Evolutionary conservation across 495 filamentous ascomycete species (phyloP).

Genomic region (Penicillium silybi): DNA sequence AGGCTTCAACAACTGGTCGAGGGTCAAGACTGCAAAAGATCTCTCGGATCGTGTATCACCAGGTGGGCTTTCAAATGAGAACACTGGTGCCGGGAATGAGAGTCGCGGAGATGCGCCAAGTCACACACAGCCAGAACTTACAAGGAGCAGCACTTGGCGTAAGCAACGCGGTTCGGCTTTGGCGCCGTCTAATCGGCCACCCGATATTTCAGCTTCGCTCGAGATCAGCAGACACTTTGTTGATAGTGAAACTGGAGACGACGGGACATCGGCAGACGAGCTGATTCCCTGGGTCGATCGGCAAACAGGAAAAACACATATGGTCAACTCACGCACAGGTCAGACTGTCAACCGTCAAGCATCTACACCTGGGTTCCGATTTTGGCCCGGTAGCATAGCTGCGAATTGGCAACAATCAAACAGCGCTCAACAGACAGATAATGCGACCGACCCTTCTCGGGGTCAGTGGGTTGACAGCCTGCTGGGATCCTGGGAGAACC

Average conservation of each 20-base stretch:
- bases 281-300: slow-evolving; percentile 67
- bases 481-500: slow-evolving; percentile 56
- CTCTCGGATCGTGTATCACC: neutral
- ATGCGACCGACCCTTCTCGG: neutral
- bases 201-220: neutral
- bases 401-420: slow-evolving; percentile 4
- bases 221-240: neutral
- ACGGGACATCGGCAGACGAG: slow-evolving; percentile 20
- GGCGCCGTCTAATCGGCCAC: neutral
- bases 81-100: neutral
- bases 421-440: slow-evolving; percentile 4
- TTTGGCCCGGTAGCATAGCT: neutral
- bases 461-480: slow-evolving; percentile 36
- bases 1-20: slow-evolving; percentile 60
- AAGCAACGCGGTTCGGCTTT: neutral
- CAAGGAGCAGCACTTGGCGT: too few relatives aligned
- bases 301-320: slow-evolving; percentile 51
- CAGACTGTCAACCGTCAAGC: slow-evolving; percentile 33
- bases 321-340: slow-evolving; percentile 61
- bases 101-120: neutral
- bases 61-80: neutral
- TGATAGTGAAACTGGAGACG: neutral
- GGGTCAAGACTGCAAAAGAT: slow-evolving; percentile 57
- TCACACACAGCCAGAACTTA: neutral
- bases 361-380: neutral